Percentiles rank a stretch among this genome's conserved stretches.
Conservation (phyloP, 192 early-diverging fungal species). For the Phycomyces blakesleeanus region DNA sequence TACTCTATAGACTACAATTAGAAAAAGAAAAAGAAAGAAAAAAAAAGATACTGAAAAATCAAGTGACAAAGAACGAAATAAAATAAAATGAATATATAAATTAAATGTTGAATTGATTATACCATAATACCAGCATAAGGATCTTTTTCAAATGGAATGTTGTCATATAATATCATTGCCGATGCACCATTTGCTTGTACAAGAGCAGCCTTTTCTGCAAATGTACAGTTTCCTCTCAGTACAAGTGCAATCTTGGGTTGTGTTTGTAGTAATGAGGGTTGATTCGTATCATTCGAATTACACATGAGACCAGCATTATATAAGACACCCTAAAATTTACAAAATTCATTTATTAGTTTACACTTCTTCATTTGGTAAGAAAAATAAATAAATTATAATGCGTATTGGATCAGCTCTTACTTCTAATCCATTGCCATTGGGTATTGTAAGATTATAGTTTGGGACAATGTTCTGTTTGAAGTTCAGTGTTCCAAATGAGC, state of each 20-base stretch:
- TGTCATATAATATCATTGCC: slow-evolving; percentile 37
- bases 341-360: not conserved
- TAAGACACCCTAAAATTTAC: slow-evolving; percentile 22
- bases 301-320: slow-evolving; percentile 29
- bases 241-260: slow-evolving; percentile 29
- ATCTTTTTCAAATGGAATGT: slow-evolving; percentile 21
- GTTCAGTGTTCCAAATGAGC: not conserved
- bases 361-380: not conserved
- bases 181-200: slow-evolving; percentile 32
- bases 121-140: slow-evolving; percentile 20
- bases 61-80: not conserved
- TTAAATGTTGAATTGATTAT: not conserved
- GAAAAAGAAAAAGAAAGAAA: too few species aligned
- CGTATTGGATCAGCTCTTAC: slow-evolving; percentile 1
- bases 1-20: slow-evolving; percentile 3
- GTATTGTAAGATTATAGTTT: slow-evolving; percentile 18
- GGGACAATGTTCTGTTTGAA: slow-evolving; percentile 14
- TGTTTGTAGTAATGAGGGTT: not conserved
- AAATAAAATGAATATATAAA: not conserved
- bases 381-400: too few species aligned
- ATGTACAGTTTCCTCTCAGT: slow-evolving; percentile 25
- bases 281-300: slow-evolving; percentile 3
- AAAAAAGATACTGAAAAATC: not conserved
- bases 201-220: slow-evolving; percentile 33
- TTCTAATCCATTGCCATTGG: slow-evolving; percentile 12